Base-by-base conservation (phyloP, 225 moss, liverwort and hornwort species). In the Antitrichia curtipendula region DNA sequence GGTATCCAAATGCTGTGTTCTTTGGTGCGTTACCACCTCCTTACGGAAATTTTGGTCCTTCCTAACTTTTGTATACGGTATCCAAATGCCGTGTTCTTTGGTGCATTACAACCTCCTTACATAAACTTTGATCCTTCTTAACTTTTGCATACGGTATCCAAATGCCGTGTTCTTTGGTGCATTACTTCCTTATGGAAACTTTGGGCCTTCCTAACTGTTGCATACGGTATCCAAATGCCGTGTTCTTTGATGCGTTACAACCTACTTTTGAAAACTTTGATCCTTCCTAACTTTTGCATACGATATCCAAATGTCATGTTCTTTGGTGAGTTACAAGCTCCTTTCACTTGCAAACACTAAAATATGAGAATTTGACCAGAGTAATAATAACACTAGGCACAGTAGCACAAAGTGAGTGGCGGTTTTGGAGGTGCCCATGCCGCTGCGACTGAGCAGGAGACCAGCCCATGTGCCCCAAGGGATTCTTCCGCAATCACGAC, bases 1-100 rank as follows among this genome's bases (percentile, higher is more conserved):
- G 0, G 2, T 25, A 41, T 71, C 29, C 10, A 45, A 45, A 47
- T 73, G 47, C 2, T 0, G 0, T 1, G 0, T 11, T n/a, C n/a
- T n/a, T n/a, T n/a, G n/a, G n/a, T n/a, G n/a, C n/a, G n/a, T n/a
- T n/a, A n/a, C n/a, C n/a, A 45, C 45, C 8, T 45, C 45, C 45
- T 45, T 45, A 6, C 8, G 12, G 23, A 10, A 45, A 16, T 47
- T 29, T 73, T 11, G 2, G 6, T 0, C 31, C 19, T 18, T 29
- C 3, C 0, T 71, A 72, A 43, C 70, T 43, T 43, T 27, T 41
- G 27, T 16, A 70, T 9, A 43, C 0, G 0, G 2, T 27, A 43
- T 72, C 31, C 10, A 45, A 47, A 47, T 73, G 47, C 2, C 0
- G 0, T 1, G 0, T 11, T 45, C 45, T 45, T 45, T 45, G 8